Base-by-base conservation (phyloP, 176 grass and related monocot species). In the Saccharum spontaneum region DNA sequence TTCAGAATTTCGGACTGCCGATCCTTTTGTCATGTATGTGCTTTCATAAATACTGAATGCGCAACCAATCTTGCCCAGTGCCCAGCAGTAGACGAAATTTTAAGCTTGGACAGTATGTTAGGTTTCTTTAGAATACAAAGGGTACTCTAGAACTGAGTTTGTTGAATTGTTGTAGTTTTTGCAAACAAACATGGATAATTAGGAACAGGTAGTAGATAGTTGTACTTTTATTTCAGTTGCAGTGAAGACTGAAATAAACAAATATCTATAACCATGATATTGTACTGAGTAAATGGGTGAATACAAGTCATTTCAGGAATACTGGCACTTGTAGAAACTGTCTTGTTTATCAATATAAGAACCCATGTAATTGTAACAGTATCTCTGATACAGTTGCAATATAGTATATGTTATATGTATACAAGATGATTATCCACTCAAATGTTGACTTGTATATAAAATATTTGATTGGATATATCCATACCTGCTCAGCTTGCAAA, bases 291-390 rank as follows among this genome's bases (percentile, higher is more conserved):
- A n/a, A 66, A 66, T 36, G 43, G 3, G 30, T 77, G 10, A 40
- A 68, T 63, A 71, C 26, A 69, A 12, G 39, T 48, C 33, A 67
- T 83, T 83, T 84, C 22, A 52, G 36, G 41, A 75, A 48, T 79
- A 37, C 10, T 63, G 23, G 24, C 39, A 73, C 20, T 49, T 48
- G 23, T 22, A 40, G 12, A 50, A 50, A 66, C 8, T 61, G 45
- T 69, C 34, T 26, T 38, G 30, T 45, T 79, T 44, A 6, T 65
- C 31, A 11, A 17, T 62, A 11, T 48, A 63, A 23, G 28, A 73
- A 55, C 28, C 3, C 1, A 40, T 40, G 68, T 43, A 22, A 71
- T 4, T 44, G 38, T 44, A 7, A 40, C 67, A 13, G 22, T n/a
- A 61, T 78, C 75, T 40, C 34, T 62, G 36, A 10, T 44, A 18